Base-by-base conservation (phyloP, 805 yeast species). In the Sugiyamaella americana region DNA sequence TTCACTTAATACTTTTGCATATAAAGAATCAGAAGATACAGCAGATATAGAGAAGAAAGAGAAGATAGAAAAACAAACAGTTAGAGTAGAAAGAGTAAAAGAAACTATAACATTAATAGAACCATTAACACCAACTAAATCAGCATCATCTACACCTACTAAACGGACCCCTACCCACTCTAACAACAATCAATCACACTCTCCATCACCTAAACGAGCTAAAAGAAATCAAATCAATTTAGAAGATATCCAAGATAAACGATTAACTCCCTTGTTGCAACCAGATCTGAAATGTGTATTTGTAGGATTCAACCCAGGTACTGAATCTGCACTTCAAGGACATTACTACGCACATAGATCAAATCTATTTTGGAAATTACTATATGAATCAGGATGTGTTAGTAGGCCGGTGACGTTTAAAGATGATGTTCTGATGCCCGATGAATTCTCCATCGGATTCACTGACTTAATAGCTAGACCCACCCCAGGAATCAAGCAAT, bases 281-380 rank as follows among this genome's bases (percentile, higher is more conserved):
- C 59, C 62, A 0, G 60, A 59, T 4, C 55, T 75, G 20, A 53
- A 54, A 3, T 57, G 82, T 1, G 69, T 84, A 2, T 83, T 84
- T 54, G 70, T 83, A 2, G 93, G 93, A 1, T 82, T 72, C 66
- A 84, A 84, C 55, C 93, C 93, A 0, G 85, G 89, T 2, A 61
- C 78, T 3, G 72, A 71, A 55, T 80, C 88, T 1, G 75, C 86
- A 0, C 54, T 63, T 17, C 60, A 65, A 5, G 87, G 84, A 29
- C 89, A 83, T 58, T 78, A 82, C 56, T 84, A 80, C 59, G 91
- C 91, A 0, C 89, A 84, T 58, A 75, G 66, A 17, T 71, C 84
- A 10, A 84, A 84, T 56, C 58, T 72, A 30, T 84, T 84, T 58
- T 84, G 89, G 89, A 77, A 73, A 49, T 61, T 82, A 26, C 63